These are phyloP conservation scores for Linum usitatissimum DNA, from an alignment of 345 rosid species.

Conservation along the genomic window DNA sequence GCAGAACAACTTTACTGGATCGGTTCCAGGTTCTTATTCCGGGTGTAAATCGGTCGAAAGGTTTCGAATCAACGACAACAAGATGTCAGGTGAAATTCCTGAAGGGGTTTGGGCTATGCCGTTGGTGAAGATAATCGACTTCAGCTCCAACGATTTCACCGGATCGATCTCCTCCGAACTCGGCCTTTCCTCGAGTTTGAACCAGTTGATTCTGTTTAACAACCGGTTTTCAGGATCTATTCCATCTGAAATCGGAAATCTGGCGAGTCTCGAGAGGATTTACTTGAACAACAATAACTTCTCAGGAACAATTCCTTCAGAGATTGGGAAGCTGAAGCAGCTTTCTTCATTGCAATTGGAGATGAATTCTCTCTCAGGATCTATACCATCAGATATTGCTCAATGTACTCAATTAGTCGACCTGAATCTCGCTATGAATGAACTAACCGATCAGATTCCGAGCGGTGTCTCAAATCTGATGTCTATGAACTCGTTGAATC, in stretches of 20 bases:
- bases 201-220: conserved; percentile 43
- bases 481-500: conserved; percentile 65
- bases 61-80: conserved; percentile 50
- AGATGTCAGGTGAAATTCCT: conserved; percentile 45
- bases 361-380: conserved; percentile 47
- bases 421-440: conserved; percentile 62
- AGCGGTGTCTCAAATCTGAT: conserved; percentile 26
- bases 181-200: conserved; percentile 34
- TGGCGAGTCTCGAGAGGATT: conserved; percentile 47
- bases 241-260: conserved; percentile 49
- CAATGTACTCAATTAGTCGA: conserved; percentile 52
- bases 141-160: conserved; percentile 51
- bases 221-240: conserved; percentile 60
- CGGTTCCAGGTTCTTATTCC: conserved; percentile 49
- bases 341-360: conserved; percentile 65
- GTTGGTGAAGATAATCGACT: conserved; percentile 45
- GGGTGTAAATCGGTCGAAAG: conserved; percentile 53
- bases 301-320: conserved; percentile 48
- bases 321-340: conserved; percentile 41
- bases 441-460: conserved; percentile 50
- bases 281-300: conserved; percentile 43
- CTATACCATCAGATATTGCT: conserved; percentile 42
- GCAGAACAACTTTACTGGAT: conserved; percentile 55
- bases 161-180: conserved; percentile 49
- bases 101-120: conserved; percentile 66